Percentiles rank a stretch among this genome's conserved stretches.
These are phyloP conservation scores for Diplocarpon mali DNA, from an alignment of 2,329 filamentous ascomycete species.

Conservation along the genomic window DNA sequence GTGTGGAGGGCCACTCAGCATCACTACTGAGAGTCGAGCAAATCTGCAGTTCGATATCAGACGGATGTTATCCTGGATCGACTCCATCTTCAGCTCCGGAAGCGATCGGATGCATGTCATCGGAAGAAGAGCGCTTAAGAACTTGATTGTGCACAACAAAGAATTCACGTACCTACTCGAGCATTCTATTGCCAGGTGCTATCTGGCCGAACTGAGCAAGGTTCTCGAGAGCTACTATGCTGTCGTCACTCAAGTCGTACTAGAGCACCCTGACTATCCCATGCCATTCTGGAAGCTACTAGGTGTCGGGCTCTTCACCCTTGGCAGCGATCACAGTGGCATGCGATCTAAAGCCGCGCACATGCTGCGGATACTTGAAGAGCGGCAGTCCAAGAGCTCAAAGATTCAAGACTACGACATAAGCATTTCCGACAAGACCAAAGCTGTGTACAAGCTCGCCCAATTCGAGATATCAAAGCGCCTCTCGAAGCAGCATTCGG, in stretches of 20 bases:
- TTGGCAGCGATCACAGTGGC: slow-evolving; percentile 83
- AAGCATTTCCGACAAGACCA: slow-evolving; percentile 96
- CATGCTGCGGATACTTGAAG: slow-evolving; percentile 70
- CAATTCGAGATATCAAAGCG: slow-evolving; percentile 94
- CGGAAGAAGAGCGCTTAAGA: slow-evolving; percentile 76
- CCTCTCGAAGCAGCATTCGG: slow-evolving; percentile 76
- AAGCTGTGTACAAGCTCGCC: slow-evolving; percentile 92
- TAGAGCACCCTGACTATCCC: slow-evolving; percentile 71
- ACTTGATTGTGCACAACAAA: slow-evolving; percentile 81
- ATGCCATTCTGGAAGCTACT: slow-evolving; percentile 86
- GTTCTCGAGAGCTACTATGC: slow-evolving; percentile 92
- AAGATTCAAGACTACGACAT: slow-evolving; percentile 97
- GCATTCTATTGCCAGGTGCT: slow-evolving; percentile 85
- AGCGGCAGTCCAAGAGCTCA: slow-evolving; percentile 72
- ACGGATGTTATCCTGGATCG: slow-evolving; percentile 90
- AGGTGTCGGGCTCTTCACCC: slow-evolving; percentile 77
- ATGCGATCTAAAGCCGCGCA: slow-evolving; percentile 81
- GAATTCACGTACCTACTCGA: slow-evolving; percentile 79
- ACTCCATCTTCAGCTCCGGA: slow-evolving; percentile 82
- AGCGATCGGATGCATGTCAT: slow-evolving; percentile 90
- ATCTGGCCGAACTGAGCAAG: slow-evolving; percentile 68
- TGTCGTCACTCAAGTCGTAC: slow-evolving; percentile 78
- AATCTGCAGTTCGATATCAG: slow-evolving; percentile 83
- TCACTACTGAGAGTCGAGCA: slow-evolving; percentile 80
- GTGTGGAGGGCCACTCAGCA: slow-evolving; percentile 74